Percentiles rank a stretch among this genome's conserved stretches.
These are phyloP conservation scores for Dictyostelium gargantuum DNA, from an alignment of 208 protist species.

Conservation along the genomic window DNA sequence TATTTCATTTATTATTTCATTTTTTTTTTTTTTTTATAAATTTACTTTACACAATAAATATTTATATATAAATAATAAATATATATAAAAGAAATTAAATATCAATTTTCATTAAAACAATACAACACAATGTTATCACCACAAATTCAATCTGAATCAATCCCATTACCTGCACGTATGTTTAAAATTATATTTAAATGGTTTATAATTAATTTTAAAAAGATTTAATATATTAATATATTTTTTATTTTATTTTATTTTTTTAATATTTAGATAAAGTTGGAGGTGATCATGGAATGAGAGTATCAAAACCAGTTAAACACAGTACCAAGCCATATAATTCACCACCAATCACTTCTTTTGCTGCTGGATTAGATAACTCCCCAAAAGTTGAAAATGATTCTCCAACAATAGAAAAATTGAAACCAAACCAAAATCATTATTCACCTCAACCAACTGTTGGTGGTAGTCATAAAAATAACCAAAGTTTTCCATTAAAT, in stretches of 20 bases:
- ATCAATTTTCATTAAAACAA: too few relatives aligned
- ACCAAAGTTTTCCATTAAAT: not conserved
- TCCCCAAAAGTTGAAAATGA: not conserved
- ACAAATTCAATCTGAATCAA: not conserved
- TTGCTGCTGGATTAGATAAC: not conserved
- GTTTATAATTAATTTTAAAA: too few relatives aligned
- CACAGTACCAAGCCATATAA: not conserved
- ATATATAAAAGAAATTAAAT: too few relatives aligned
- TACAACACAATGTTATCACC: not conserved
- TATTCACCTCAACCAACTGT: not conserved
- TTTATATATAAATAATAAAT: too few relatives aligned
- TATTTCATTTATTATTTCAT: not conserved
- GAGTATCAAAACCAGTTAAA: not conserved
- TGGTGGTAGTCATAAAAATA: not conserved
- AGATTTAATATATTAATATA: too few relatives aligned
- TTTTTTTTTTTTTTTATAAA: not conserved
- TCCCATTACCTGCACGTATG: not conserved
- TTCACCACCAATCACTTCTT: not conserved
- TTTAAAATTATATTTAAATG: not conserved
- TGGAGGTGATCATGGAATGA: not conserved
- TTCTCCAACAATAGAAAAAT: not conserved
- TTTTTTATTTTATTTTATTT: not conserved
- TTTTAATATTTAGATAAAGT: not conserved
- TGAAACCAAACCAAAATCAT: not conserved
- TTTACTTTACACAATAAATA: too few relatives aligned